phyloP scores from a whole-genome alignment of 2,329 filamentous ascomycete genomes.

The Aspergillus sp. region DNA sequence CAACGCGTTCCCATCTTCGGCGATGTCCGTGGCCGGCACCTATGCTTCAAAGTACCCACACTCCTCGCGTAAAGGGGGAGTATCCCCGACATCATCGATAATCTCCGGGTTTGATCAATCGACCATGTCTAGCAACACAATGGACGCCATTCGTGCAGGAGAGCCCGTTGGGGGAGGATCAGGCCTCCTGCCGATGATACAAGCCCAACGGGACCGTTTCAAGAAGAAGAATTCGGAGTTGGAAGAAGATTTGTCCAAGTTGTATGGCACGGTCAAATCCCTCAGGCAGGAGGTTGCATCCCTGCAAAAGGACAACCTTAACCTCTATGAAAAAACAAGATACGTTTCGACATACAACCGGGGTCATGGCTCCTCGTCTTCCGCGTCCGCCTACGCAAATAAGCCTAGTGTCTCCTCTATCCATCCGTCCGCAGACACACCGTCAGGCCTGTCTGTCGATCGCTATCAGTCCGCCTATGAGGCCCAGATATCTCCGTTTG shows the following conservation, averaged over 20 bases:
- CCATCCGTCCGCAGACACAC: constrained; percentile 58
- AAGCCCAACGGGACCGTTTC: constrained; percentile 95
- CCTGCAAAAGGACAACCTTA: constrained; percentile 93
- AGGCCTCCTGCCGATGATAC: constrained; percentile 95
- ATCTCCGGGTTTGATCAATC: constrained; percentile 92
- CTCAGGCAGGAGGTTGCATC: constrained; percentile 87
- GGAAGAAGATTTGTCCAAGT: constrained; percentile 83
- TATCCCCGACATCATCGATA: constrained; percentile 94
- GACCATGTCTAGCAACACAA: constrained; percentile 47
- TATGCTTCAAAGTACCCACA: constrained; percentile 78
- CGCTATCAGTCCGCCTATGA: constrained; percentile 92
- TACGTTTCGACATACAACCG: constrained; percentile 94
- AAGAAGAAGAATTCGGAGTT: constrained; percentile 93
- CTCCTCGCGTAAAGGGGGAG: constrained; percentile 66
- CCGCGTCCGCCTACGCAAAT: constrained; percentile 59
- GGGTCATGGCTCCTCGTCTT: constrained; percentile 59
- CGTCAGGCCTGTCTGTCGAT: constrained; percentile 69
- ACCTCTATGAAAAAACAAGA: constrained; percentile 94
- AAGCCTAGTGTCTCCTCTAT: constrained; percentile 76
- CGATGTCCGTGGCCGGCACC: constrained; percentile 89
- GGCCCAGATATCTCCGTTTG: constrained; percentile 91
- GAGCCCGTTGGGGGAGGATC: constrained; percentile 72
- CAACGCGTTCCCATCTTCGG: constrained; percentile 78
- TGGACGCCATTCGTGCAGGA: constrained; percentile 64
- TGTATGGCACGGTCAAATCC: constrained; percentile 77